Evolutionary conservation across 2,329 filamentous ascomycete genomes (phyloP).

Genomic region (Ambrosiella cleistominuta): DNA sequence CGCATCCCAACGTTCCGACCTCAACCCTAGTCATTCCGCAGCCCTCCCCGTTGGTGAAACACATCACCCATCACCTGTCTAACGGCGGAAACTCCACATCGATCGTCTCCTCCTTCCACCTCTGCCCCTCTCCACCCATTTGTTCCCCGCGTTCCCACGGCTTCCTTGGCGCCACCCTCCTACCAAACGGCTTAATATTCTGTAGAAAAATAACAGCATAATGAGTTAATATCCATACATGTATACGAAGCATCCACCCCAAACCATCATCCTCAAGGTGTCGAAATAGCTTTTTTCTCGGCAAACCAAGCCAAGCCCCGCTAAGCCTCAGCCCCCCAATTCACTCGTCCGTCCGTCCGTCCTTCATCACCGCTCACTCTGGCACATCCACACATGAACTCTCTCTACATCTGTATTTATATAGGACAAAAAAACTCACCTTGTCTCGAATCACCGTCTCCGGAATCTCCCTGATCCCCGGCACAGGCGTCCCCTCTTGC

Average conservation of each 20-base stretch:
- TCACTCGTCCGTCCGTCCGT: too few relatives aligned
- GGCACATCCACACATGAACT: background rate
- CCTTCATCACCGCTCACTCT: too few relatives aligned
- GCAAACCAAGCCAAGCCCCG: too few relatives aligned
- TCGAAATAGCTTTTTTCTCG: too few relatives aligned
- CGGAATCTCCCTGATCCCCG: conserved; percentile 75
- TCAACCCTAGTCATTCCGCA: background rate
- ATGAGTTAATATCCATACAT: background rate
- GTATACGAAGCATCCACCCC: background rate
- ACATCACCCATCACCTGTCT: background rate
- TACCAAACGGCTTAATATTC: conserved; percentile 11
- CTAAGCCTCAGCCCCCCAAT: too few relatives aligned
- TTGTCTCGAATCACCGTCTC: conserved; percentile 58
- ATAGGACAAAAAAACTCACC: conserved; percentile 26
- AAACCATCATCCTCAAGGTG: background rate
- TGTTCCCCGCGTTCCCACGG: conserved; percentile 9
- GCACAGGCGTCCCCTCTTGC: conserved; percentile 63
- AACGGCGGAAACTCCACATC: conserved; percentile 10
- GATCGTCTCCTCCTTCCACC: background rate
- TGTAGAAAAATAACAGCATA: background rate
- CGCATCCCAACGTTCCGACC: background rate
- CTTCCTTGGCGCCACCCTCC: conserved; percentile 9
- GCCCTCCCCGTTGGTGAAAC: background rate
- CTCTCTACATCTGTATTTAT: too few relatives aligned
- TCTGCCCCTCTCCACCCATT: background rate